A percentile compares a stretch with the other conserved stretches of the same genome.
phyloP scores from a whole-genome alignment of 1,139 yeast genomes.

The Suhomyces bokatorum region DNA sequence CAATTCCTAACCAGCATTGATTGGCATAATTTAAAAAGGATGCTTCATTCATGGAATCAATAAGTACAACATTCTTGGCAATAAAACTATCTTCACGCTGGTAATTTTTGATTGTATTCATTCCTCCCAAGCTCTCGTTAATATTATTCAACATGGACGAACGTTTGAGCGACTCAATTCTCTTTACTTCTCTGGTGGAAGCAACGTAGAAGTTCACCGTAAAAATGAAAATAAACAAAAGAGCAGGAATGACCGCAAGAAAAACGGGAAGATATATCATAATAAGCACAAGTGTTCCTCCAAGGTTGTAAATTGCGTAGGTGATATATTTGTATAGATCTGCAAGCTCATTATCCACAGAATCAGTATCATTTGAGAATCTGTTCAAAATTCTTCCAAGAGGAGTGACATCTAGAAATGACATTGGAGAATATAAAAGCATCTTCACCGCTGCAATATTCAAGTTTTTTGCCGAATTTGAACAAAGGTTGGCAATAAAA shows the following conservation, averaged over 20 bases:
- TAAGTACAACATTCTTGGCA: slow-evolving; percentile 43
- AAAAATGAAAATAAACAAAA: slow-evolving; percentile 33
- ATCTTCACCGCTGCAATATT: slow-evolving; percentile 44
- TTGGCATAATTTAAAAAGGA: slow-evolving; percentile 62
- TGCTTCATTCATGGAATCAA: slow-evolving; percentile 71
- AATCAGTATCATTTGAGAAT: slow-evolving; percentile 79
- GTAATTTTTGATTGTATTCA: slow-evolving; percentile 69
- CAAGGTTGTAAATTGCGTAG: slow-evolving; percentile 50
- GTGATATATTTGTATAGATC: slow-evolving; percentile 50
- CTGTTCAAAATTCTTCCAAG: slow-evolving; percentile 69
- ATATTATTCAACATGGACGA: slow-evolving; percentile 77
- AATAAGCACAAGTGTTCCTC: slow-evolving; percentile 67
- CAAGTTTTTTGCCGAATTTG: slow-evolving; percentile 37
- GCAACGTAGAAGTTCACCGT: slow-evolving; percentile 59
- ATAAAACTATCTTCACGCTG: slow-evolving; percentile 50
- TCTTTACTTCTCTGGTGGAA: slow-evolving; percentile 72
- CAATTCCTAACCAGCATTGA: slow-evolving; percentile 77
- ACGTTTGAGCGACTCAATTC: slow-evolving; percentile 75
- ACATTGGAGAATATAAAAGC: slow-evolving; percentile 56
- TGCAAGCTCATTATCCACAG: slow-evolving; percentile 71
- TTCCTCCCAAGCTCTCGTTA: slow-evolving; percentile 72
- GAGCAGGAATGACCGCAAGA: slow-evolving; percentile 47
- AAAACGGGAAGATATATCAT: slow-evolving; percentile 66
- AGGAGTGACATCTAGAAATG: slow-evolving; percentile 62
- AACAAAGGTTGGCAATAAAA: slow-evolving; percentile 50